phyloP scores from a whole-genome alignment of 768 basidiomycete genomes.

The Agrocybe praecox region DNA sequence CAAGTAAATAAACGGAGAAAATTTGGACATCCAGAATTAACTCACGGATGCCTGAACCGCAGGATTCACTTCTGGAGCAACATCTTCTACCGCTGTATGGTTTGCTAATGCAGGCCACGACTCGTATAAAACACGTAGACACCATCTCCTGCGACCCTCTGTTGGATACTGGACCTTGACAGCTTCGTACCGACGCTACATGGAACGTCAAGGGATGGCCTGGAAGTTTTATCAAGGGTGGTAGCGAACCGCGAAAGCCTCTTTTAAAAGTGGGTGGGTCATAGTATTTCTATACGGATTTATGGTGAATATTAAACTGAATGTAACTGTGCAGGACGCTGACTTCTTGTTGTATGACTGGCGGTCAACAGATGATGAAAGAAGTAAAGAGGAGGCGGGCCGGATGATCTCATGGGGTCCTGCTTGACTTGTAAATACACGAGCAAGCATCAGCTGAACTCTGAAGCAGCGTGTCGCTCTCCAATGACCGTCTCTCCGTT shows the following conservation, averaged over 20 bases:
- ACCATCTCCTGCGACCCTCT: slow-evolving; percentile 61
- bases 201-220: slow-evolving; percentile 8
- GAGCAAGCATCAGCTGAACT: neutral
- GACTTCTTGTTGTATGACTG: neutral
- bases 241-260: slow-evolving; percentile 20
- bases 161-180: slow-evolving; percentile 46
- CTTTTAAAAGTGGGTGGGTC: slow-evolving; percentile 20
- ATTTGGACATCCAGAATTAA: neutral
- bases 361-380: neutral
- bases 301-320: neutral
- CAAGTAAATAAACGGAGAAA: neutral
- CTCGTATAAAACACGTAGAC: slow-evolving; percentile 50
- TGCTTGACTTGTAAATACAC: neutral
- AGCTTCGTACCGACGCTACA: slow-evolving; percentile 37
- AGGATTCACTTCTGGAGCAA: neutral
- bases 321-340: neutral
- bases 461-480: neutral
- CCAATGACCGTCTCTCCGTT: slow-evolving; percentile 1
- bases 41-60: neutral
- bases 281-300: slow-evolving; percentile 1
- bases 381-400: slow-evolving; percentile 11
- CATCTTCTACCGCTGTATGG: neutral
- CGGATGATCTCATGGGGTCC: slow-evolving; percentile 12
- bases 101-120: slow-evolving; percentile 42
- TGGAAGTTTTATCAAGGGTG: slow-evolving; percentile 7